Conservation (phyloP, 1,284 basidiomycete species). For the Sutorius eximius region DNA sequence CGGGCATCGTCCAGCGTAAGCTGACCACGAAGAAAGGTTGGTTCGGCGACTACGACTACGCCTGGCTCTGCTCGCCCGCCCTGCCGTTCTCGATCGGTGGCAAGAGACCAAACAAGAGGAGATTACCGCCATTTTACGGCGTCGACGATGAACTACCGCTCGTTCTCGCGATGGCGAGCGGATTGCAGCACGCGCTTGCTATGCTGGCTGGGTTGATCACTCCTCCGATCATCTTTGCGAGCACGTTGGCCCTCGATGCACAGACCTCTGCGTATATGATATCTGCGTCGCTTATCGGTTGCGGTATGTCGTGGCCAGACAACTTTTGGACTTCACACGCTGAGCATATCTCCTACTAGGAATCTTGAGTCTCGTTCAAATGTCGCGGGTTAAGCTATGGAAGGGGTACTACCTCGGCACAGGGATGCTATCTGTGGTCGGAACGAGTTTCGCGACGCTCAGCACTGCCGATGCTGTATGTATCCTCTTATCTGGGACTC, state of each 20-base stretch:
- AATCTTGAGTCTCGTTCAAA: conserved; percentile 73
- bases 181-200: conserved; percentile 77
- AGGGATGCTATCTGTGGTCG: conserved; percentile 81
- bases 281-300: conserved; percentile 76
- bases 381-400: conserved; percentile 65
- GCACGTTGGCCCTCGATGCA: conserved; percentile 54
- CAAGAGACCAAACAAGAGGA: conserved; percentile 33
- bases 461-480: conserved; percentile 70
- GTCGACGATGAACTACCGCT: conserved; percentile 56
- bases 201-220: conserved; percentile 80
- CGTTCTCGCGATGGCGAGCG: conserved; percentile 64
- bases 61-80: conserved; percentile 66
- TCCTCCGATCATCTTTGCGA: conserved; percentile 81
- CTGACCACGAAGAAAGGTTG: conserved; percentile 60
- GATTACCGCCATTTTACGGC: conserved; percentile 70
- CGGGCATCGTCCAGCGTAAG: conserved; percentile 30
- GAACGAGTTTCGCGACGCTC: conserved; percentile 81
- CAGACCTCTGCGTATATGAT: conserved; percentile 75
- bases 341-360: conserved; percentile 42
- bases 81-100: conserved; percentile 50
- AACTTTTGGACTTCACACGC: background rate
- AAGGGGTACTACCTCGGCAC: conserved; percentile 70
- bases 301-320: conserved; percentile 47
- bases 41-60: conserved; percentile 69
- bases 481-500: conserved; percentile 25